These are phyloP conservation scores for Nothophoma quercina DNA, from an alignment of 2,329 filamentous ascomycete genomes.

Conservation along the genomic window DNA sequence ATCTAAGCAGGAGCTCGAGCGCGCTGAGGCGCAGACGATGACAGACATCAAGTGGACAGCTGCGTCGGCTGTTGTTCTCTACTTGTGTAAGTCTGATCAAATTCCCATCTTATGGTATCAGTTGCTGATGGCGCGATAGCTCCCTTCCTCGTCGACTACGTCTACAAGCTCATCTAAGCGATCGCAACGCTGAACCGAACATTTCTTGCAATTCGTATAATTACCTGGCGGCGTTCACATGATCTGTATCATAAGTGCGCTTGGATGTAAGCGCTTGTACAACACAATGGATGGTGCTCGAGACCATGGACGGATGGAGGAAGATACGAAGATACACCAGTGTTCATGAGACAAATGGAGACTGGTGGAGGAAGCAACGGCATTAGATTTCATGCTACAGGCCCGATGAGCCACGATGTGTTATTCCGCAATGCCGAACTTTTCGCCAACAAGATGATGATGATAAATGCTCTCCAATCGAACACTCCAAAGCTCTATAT, in stretches of 20 bases:
- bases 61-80: conserved; percentile 72
- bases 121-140: conserved; percentile 47
- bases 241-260: conserved; percentile 14
- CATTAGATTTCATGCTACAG: conserved; percentile 12
- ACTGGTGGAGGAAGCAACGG: conserved; percentile 2
- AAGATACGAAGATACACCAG: not conserved
- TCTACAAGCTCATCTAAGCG: conserved; percentile 59
- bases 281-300: conserved; percentile 1
- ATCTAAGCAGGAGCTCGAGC: conserved; percentile 72
- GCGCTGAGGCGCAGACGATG: conserved; percentile 68
- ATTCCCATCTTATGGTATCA: too few relatives aligned
- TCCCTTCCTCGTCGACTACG: conserved; percentile 63
- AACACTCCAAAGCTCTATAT: conserved; percentile 18
- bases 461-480: conserved; percentile 20
- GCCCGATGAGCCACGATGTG: conserved; percentile 8
- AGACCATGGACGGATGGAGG: not conserved
- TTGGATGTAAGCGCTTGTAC: conserved; percentile 15
- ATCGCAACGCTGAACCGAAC: not conserved
- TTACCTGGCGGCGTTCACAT: conserved; percentile 6
- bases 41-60: conserved; percentile 73
- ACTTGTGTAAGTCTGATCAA: conserved; percentile 70
- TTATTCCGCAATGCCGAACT: conserved; percentile 26
- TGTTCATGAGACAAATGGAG: not conserved
- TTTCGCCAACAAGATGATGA: conserved; percentile 25
- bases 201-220: conserved; percentile 4